Evolutionary conservation across 768 basidiomycete species (phyloP).

Genomic region (Agaricus blazei): DNA sequence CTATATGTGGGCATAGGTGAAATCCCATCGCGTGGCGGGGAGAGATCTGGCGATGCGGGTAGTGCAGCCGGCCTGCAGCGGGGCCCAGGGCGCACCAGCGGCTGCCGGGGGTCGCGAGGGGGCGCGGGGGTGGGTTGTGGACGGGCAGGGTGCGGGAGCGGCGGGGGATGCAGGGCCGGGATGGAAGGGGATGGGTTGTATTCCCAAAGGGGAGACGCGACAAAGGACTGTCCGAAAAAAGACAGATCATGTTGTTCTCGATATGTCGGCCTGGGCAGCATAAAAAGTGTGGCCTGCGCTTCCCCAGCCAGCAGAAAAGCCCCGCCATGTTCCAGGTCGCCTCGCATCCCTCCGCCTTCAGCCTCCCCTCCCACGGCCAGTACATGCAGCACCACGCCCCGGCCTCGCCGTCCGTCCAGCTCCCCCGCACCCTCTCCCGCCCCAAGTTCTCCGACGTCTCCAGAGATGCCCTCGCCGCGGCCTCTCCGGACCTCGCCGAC

Average conservation of each 20-base stretch:
- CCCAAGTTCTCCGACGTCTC: slow-evolving; percentile 56
- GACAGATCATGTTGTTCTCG: slow-evolving; percentile 20
- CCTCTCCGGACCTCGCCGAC: slow-evolving; percentile 59
- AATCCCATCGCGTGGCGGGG: not conserved
- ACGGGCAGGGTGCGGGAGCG: not conserved
- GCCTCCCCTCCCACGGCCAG: slow-evolving; percentile 30
- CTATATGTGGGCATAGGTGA: not conserved
- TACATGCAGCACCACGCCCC: slow-evolving; percentile 20
- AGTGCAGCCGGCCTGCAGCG: not conserved
- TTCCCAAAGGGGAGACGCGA: slow-evolving; percentile 23
- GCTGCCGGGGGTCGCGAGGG: not conserved
- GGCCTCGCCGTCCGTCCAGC: slow-evolving; percentile 40
- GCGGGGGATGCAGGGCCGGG: not conserved
- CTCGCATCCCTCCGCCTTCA: slow-evolving; percentile 36
- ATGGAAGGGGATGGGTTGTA: slow-evolving; percentile 8
- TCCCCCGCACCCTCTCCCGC: slow-evolving; percentile 67
- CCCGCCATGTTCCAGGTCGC: slow-evolving; percentile 41
- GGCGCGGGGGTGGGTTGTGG: not conserved
- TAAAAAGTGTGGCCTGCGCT: slow-evolving; percentile 21
- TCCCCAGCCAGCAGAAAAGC: not conserved
- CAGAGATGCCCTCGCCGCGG: slow-evolving; percentile 53
- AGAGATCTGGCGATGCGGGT: not conserved
- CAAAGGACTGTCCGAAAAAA: slow-evolving; percentile 35
- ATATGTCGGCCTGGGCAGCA: slow-evolving; percentile 13
- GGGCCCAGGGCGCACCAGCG: not conserved